Evolutionary conservation across 2,329 filamentous ascomycete genomes (phyloP).

Genomic region (Xylaria sp.): DNA sequence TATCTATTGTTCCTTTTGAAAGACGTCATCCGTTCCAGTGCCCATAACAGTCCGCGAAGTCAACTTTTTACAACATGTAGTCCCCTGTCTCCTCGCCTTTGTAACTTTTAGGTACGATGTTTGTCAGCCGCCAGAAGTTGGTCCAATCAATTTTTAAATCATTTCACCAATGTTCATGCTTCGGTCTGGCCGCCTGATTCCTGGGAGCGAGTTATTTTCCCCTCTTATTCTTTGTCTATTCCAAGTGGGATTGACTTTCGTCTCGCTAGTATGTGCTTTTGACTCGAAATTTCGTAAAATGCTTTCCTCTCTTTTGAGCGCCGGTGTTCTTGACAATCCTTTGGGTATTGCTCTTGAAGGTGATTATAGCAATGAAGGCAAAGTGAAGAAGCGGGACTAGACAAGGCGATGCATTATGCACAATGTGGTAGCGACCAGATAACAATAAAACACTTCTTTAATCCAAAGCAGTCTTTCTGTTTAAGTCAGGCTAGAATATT

Average conservation of each 20-base stretch:
- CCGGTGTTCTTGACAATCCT: not conserved
- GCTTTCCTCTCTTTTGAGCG: not conserved
- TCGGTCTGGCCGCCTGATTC: not conserved
- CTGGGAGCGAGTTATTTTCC: not conserved
- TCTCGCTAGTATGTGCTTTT: not conserved
- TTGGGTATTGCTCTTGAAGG: not conserved
- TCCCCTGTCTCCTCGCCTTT: not conserved
- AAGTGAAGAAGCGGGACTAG: not conserved
- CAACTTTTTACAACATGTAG: not conserved
- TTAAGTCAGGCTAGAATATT: no score
- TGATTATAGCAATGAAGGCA: not conserved
- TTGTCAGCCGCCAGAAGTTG: not conserved
- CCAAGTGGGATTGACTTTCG: not conserved
- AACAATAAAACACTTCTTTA: not conserved
- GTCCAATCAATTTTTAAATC: not conserved
- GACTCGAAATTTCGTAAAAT: not conserved
- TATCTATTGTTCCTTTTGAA: no score
- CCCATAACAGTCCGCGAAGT: not conserved
- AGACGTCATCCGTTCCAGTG: not conserved
- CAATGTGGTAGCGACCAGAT: not conserved
- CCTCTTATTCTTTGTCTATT: no score
- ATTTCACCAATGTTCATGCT: not conserved
- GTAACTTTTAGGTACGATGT: not conserved
- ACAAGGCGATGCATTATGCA: not conserved
- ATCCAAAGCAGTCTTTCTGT: no score